Percentiles rank a stretch among this genome's conserved stretches.
phyloP scores from a whole-genome alignment of 1,284 basidiomycete species.

The Inonotus hispidus region DNA sequence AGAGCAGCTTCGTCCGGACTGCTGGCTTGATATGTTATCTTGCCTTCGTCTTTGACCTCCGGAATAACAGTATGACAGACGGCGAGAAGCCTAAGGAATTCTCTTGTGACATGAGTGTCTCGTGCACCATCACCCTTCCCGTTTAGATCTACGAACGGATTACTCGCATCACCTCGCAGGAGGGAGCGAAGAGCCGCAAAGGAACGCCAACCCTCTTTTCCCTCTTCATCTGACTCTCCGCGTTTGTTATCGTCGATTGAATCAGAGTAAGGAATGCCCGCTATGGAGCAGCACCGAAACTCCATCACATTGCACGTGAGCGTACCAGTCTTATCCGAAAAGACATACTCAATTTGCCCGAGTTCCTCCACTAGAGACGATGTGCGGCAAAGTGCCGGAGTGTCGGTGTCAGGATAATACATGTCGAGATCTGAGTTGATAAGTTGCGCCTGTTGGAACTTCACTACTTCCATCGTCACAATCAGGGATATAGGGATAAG shows the following conservation, averaged over 20 bases:
- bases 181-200: constrained; percentile 67
- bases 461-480: constrained; percentile 99
- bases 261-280: constrained; percentile 86
- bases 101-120: constrained; percentile 60
- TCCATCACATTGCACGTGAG: constrained; percentile 99
- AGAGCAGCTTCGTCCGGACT: constrained; percentile 98
- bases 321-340: constrained; percentile 98
- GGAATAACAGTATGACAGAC: constrained; percentile 99
- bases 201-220: constrained; percentile 67
- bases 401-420: constrained; percentile 94
- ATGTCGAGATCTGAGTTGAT: constrained; percentile 97
- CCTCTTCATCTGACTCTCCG: constrained; percentile 55
- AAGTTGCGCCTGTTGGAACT: constrained; percentile 94
- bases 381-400: constrained; percentile 93
- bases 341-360: constrained; percentile 98
- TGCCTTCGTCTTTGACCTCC: constrained; percentile 77
- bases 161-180: constrained; percentile 37
- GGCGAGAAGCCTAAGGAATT: constrained; percentile 88
- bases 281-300: constrained; percentile 88
- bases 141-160: constrained; percentile 51
- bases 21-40: constrained; percentile 90
- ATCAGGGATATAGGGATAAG: constrained; percentile 98
- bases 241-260: constrained; percentile 80
- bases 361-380: constrained; percentile 98
- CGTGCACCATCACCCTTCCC: constrained; percentile 37